phyloP scores from a whole-genome alignment of 2,329 filamentous ascomycete species.

The Hymenoscyphus fructigenus region DNA sequence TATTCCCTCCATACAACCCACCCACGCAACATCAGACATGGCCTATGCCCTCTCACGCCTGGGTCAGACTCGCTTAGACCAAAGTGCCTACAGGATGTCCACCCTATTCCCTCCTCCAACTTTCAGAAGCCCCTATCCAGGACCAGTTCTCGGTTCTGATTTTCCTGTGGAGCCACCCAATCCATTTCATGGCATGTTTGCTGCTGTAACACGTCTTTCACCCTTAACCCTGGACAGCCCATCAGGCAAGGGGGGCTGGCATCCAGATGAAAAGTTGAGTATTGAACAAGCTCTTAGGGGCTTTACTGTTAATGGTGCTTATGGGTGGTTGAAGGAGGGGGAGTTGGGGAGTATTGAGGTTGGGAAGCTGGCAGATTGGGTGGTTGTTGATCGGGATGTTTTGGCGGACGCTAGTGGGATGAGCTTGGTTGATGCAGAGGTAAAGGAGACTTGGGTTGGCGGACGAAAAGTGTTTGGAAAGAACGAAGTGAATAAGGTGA shows the following conservation, averaged over 20 bases:
- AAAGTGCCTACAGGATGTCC: conserved; percentile 66
- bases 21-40: conserved; percentile 72
- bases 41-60: conserved; percentile 62
- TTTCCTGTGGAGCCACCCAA: conserved; percentile 70
- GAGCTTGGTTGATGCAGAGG: conserved; percentile 51
- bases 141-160: conserved; percentile 63
- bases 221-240: conserved; percentile 55
- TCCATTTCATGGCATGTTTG: conserved; percentile 68
- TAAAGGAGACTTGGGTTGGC: conserved; percentile 68
- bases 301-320: conserved; percentile 60
- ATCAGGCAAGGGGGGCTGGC: conserved; percentile 54
- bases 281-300: conserved; percentile 60
- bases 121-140: conserved; percentile 21
- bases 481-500: background rate
- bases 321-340: conserved; percentile 58
- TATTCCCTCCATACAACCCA: conserved; percentile 69
- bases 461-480: conserved; percentile 40
- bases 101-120: conserved; percentile 50
- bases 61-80: conserved; percentile 51
- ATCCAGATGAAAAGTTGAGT: conserved; percentile 57
- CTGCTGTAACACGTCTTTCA: conserved; percentile 60
- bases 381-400: conserved; percentile 62
- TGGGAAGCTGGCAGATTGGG: conserved; percentile 68
- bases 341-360: conserved; percentile 57
- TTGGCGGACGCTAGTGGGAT: conserved; percentile 49